Evolutionary conservation across 1,139 yeast species (phyloP).

Genomic region (Yamadazyma siamensis): DNA sequence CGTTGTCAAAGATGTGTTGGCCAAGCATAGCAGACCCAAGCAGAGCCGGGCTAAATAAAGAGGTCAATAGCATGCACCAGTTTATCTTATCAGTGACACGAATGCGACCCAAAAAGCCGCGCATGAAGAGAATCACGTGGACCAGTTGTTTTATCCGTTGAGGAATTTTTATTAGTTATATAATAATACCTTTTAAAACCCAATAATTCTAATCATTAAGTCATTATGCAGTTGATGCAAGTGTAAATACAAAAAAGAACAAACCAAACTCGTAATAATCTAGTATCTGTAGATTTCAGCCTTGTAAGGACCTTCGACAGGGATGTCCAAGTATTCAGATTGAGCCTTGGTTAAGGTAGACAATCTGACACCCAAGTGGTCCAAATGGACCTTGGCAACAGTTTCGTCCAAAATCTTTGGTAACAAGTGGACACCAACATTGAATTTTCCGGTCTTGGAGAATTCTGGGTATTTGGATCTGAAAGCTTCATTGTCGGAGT

Average conservation of each 20-base stretch:
- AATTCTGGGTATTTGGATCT: slow-evolving; percentile 84
- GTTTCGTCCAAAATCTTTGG: slow-evolving; percentile 99
- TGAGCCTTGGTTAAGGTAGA: slow-evolving; percentile 75
- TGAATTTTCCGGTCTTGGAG: slow-evolving; percentile 88
- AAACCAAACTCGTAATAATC: slow-evolving; percentile 7
- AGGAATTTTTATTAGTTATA: slow-evolving; percentile 33
- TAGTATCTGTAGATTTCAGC: slow-evolving; percentile 98
- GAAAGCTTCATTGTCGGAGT: slow-evolving; percentile 80
- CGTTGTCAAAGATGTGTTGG: neutral
- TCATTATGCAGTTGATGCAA: slow-evolving; percentile 52
- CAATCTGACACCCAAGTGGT: slow-evolving; percentile 89
- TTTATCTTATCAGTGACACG: neutral
- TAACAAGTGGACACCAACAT: slow-evolving; percentile 90
- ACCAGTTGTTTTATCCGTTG: no score
- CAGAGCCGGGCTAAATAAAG: neutral
- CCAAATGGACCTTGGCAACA: slow-evolving; percentile 96
- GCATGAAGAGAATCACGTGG: no score
- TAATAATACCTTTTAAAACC: slow-evolving; percentile 14
- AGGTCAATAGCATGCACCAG: slow-evolving; percentile 1
- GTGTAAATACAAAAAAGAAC: slow-evolving; percentile 31
- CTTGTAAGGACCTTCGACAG: slow-evolving; percentile 96
- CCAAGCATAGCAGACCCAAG: slow-evolving; percentile 3
- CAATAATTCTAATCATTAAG: slow-evolving; percentile 17
- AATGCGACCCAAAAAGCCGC: no score
- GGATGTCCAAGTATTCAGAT: slow-evolving; percentile 94